A percentile compares a stretch with the other conserved stretches of the same genome.
Evolutionary conservation across 371 early-diverging fungal species (phyloP).

Genomic region (Actinomortierella wolfii): DNA sequence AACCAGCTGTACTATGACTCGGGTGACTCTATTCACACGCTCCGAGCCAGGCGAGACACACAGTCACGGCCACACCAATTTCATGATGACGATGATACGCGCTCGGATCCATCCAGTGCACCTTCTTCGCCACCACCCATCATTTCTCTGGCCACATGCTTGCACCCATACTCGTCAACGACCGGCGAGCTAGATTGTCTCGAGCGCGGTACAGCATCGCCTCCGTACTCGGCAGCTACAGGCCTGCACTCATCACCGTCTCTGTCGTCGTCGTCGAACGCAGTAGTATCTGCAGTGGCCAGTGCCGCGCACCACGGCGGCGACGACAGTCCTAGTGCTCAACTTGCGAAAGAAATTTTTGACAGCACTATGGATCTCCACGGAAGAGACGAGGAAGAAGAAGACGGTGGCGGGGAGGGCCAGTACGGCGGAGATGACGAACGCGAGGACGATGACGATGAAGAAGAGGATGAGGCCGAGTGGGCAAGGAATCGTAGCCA

Average conservation of each 20-base stretch:
- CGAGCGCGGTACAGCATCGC: not conserved
- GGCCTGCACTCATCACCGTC: not conserved
- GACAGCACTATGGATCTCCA: not conserved
- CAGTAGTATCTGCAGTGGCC: too few relatives aligned
- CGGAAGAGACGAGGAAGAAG: not conserved
- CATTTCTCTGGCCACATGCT: slow-evolving; percentile 25
- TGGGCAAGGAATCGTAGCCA: slow-evolving; percentile 6
- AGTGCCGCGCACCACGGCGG: too few relatives aligned
- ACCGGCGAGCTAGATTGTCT: not conserved
- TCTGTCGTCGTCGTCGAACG: too few relatives aligned
- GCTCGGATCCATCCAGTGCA: slow-evolving; percentile 1
- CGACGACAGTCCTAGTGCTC: too few relatives aligned
- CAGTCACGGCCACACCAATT: not conserved
- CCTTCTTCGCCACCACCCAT: slow-evolving; percentile 17
- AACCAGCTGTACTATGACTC: slow-evolving; percentile 13
- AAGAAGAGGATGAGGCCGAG: slow-evolving; percentile 17
- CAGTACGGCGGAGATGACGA: not conserved
- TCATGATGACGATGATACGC: not conserved
- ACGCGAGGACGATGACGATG: not conserved
- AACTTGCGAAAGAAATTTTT: too few relatives aligned
- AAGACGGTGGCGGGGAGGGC: not conserved
- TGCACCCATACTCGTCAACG: not conserved
- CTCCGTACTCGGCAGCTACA: not conserved
- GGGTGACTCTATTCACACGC: slow-evolving; percentile 11
- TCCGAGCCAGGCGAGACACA: slow-evolving; percentile 4